Base-by-base conservation (phyloP, 176 grass and related monocot genomes). In the Oryza glaberrima region DNA sequence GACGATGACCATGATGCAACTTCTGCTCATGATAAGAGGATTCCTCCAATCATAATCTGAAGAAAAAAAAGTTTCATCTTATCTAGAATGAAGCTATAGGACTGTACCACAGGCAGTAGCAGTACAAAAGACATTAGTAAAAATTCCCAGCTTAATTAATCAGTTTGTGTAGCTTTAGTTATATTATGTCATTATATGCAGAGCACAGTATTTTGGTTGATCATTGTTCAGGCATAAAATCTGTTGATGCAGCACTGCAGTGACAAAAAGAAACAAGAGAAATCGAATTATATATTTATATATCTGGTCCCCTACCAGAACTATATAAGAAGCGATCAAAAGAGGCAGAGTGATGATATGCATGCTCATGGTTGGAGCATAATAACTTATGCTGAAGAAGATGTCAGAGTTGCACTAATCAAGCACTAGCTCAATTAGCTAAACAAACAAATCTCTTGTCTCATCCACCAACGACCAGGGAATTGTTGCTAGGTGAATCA, bases 401-500 rank as follows among this genome's bases (percentile, higher is more conserved):
- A 56, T 67, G 72, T 11, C 25, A 58, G 52, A 5, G 60, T 17
- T 74, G 22, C 34, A 36, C 20, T 66, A 43, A 60, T 58, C 1
- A 58, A 58, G 54, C 19, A 58, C 19, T 58, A 58, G 54, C 17
- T 58, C n/a, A 44, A 44, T 44, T 11, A 56, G 52, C 52, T n/a
- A 52, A 15, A 5, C 20, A 58, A 58, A 8, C 54, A 58, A 58
- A 58, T 58, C 54, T 58, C 4, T 20, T 58, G 19, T 58, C 77
- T 86, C 49, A 72, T 30, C 58, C 60, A 80, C 70, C 52, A 71
- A 46, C 5, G 66, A 30, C 26, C 74, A 16, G 17, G 22, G 36
- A 17, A 12, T 20, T 81, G 61, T 9, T 87, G 78, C 71, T 12
- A 36, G 78, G 35, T 87, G 78, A 87, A 82, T 87, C 85, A 76